Base-by-base conservation (phyloP, 2,329 filamentous ascomycete genomes). In the Colletotrichum sublineola region DNA sequence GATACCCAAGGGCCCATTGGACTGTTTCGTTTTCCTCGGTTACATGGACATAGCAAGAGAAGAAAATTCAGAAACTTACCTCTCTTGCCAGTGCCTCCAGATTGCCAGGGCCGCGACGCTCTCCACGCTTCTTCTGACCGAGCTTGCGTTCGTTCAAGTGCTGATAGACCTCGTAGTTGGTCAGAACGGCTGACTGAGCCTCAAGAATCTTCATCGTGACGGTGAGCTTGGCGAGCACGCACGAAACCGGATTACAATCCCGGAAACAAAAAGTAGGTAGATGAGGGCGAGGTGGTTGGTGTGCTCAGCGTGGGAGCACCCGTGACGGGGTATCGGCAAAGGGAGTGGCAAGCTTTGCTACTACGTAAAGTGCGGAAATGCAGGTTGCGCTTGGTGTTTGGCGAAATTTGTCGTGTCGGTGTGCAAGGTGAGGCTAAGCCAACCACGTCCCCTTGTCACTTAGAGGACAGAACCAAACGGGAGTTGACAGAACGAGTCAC, bases 141-240 rank as follows among this genome's bases (percentile, higher is more conserved):
- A 84, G 81, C 63, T 85, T 85, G 77, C 90, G 88, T 58, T 91
- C 86, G 7, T 82, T 82, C 50, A 94, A 82, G 76, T 93, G 92
- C 68, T 87, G 84, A 77, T 91, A 91, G 74, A 94, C 92, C 84
- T 94, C 93, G 75, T 89, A 92, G 80, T 94, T 94, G 79, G 90
- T 89, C 77, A 95, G 84, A 53, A 91, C 86, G 6, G 91, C 91
- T 40, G 89, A 89, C 79, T 94, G 91, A 3, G 92, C 85, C 78
- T 93, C 92, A 76, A 94, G 83, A 78, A 95, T 89, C 87, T 93
- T 92, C 90, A 92, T 91, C 29, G 46, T 80, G 76, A 62, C 31
- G 29, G 50, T 18, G 46, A 58, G 64, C 53, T 67, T 64, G 68
- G 46, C 38, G 38, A 24, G 31, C 33, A 46, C 24, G 48, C 33